Conservation (phyloP, 106 monocot genomes). For the Dendrobium chrysotoxum region DNA sequence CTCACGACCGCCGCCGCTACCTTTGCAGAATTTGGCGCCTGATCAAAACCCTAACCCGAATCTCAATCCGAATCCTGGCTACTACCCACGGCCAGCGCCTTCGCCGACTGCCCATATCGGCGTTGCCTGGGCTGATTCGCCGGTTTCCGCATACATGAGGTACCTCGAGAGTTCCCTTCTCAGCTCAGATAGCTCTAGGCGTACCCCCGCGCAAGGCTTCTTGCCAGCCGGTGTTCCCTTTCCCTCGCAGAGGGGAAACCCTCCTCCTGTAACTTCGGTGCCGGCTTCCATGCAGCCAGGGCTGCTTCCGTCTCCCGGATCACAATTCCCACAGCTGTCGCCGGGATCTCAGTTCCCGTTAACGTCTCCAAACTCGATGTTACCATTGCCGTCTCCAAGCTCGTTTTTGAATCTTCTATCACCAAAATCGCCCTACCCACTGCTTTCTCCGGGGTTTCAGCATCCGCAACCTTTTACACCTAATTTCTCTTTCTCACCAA, state of each 20-base stretch:
- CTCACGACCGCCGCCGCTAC: constrained; percentile 21
- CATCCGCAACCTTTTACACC: constrained; percentile 50
- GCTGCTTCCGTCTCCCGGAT: constrained; percentile 18
- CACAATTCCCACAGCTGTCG: constrained; percentile 16
- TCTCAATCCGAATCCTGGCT: constrained; percentile 8
- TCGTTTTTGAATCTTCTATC: constrained; percentile 54
- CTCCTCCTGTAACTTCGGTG: background rate
- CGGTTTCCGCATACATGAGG: constrained; percentile 66
- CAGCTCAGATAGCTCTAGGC: constrained; percentile 14
- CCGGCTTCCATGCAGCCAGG: constrained; percentile 10
- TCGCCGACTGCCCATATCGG: constrained; percentile 2
- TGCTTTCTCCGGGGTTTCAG: constrained; percentile 70
- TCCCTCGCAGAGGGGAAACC: constrained; percentile 20
- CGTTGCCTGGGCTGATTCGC: constrained; percentile 38
- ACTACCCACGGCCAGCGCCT: background rate
- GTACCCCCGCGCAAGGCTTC: constrained; percentile 2
- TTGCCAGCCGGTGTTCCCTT: constrained; percentile 2
- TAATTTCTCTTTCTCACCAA: constrained; percentile 49
- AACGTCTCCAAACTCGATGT: constrained; percentile 31
- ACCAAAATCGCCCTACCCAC: constrained; percentile 64
- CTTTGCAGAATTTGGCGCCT: constrained; percentile 9
- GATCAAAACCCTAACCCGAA: constrained; percentile 13
- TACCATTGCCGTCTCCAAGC: constrained; percentile 30
- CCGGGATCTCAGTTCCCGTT: constrained; percentile 9
- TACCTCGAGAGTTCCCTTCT: constrained; percentile 65